These are phyloP conservation scores for Alternaria arborescens DNA, from an alignment of 2,329 filamentous ascomycete species.

Conservation along the genomic window DNA sequence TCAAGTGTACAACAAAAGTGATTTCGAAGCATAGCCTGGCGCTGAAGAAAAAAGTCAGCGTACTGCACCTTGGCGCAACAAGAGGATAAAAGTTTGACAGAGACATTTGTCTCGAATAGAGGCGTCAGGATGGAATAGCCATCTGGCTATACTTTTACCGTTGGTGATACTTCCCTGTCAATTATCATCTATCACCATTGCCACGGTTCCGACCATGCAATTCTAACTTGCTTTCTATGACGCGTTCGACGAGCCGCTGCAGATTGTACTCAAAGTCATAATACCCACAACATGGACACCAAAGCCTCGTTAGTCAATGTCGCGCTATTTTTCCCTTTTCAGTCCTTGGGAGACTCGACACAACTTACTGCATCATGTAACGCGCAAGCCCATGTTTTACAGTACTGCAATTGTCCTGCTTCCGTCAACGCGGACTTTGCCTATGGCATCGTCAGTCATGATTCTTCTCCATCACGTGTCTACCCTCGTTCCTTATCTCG, in stretches of 20 bases:
- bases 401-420: neutral
- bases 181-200: neutral
- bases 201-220: neutral
- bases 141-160: neutral
- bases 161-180: neutral
- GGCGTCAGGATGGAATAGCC: neutral
- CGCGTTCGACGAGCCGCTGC: neutral
- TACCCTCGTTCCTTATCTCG: neutral
- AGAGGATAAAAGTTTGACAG: neutral
- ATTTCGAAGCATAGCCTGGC: conserved; percentile 14
- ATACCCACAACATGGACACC: neutral
- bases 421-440: neutral
- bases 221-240: neutral
- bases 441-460: neutral
- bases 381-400: neutral
- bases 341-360: neutral
- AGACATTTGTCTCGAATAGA: neutral
- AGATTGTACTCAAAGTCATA: neutral
- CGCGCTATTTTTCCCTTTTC: neutral
- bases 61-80: neutral
- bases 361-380: neutral
- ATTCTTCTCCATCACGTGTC: neutral
- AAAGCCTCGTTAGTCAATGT: neutral
- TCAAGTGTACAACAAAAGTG: conserved; percentile 9
- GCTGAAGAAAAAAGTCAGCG: neutral